A percentile compares a stretch with the other conserved stretches of the same genome.
phyloP scores from a whole-genome alignment of 164 flowering plant species.

The Vitis rupestris region DNA sequence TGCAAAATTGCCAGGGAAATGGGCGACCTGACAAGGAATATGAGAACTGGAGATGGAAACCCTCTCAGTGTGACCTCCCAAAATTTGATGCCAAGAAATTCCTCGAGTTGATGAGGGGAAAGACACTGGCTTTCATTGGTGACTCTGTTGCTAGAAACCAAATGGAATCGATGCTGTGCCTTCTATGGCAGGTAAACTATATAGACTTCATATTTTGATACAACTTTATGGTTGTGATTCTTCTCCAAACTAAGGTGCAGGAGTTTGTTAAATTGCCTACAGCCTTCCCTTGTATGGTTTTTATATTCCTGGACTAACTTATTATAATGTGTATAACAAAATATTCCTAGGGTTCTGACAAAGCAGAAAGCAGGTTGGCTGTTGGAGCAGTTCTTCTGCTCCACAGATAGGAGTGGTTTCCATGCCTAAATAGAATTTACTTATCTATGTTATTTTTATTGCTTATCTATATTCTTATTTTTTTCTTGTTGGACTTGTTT shows the following conservation, averaged over 20 bases:
- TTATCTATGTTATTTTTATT: not conserved
- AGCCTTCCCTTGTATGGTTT: too few species aligned
- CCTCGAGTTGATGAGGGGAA: slow-evolving; percentile 87
- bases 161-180: slow-evolving; percentile 90
- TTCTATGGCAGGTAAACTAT: slow-evolving; percentile 81
- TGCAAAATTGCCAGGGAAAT: slow-evolving; percentile 96
- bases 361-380: not conserved
- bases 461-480: not conserved
- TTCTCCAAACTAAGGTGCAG: too few species aligned
- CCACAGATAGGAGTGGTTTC: not conserved
- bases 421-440: not conserved
- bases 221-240: too few species aligned
- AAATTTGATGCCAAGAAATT: slow-evolving; percentile 79
- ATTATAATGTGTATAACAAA: too few species aligned
- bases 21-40: slow-evolving; percentile 96
- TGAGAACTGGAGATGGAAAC: slow-evolving; percentile 95
- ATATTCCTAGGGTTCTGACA: not conserved
- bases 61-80: slow-evolving; percentile 78
- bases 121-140: slow-evolving; percentile 89
- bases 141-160: slow-evolving; percentile 98
- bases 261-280: too few species aligned
- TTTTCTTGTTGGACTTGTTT: not conserved
- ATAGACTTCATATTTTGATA: too few species aligned
- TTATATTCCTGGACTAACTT: too few species aligned
- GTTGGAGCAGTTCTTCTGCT: not conserved